Evolutionary conservation across 73 alveolate genomes (phyloP), one percentile per base, ranked within the genome.

Genomic region (Paraurostyla sp.): DNA sequence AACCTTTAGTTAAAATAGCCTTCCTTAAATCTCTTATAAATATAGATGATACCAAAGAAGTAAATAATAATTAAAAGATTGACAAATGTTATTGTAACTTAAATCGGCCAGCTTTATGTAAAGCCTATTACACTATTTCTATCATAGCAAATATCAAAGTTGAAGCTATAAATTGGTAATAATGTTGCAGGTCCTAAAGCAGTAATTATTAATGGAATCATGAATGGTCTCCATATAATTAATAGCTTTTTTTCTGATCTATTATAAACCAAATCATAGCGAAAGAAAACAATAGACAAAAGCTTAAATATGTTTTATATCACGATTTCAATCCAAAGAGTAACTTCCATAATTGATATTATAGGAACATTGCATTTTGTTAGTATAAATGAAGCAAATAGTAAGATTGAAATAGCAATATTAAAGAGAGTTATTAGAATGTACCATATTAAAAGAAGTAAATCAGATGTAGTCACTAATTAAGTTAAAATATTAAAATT

Each of bases 111-210:
- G 32, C 78, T 60, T 7, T 60, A 13, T 27, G 78, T 29, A 2
- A 60, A 33, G 45, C 78, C 78, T 9, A 60, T 60, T 27, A 60
- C 13, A 6, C 13, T 27, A 33, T 60, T 60, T 29, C 78, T 9
- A 60, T 60, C 78, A 60, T 30, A 60, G 78, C 78, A 60, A 6
- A 60, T 13, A 6, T 60, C 78, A 60, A 60, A 60, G 32, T 60
- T 60, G 50, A 27, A 60, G 23, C 51, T 30, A 32, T 60, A 60
- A 30, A 32, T 25, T 30, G 78, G 78, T 6, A 60, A 50, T 16
- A 60, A 27, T 7, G 78, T 60, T 9, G 78, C 78, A 60, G 78
- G 78, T 60, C 78, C 78, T 20, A 25, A 13, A 27, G 78, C 45
- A 29, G 25, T 27, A 3, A 60, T 60, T 27, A 33, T 7, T 29